Evolutionary conservation across 2,329 filamentous ascomycete species (phyloP).

Genomic region (Ophiostoma novo-ulmi): DNA sequence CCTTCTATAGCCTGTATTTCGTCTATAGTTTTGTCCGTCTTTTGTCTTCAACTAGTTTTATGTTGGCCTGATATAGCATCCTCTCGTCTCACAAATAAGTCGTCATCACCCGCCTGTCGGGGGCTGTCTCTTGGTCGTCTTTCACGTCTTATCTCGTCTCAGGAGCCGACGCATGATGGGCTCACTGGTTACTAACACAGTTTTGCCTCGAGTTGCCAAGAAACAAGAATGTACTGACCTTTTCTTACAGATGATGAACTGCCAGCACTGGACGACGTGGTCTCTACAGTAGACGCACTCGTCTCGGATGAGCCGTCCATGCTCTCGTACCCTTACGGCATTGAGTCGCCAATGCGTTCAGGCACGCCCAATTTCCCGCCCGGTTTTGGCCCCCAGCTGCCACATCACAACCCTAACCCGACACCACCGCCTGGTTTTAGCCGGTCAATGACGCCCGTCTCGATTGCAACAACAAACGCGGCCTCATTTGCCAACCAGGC

Average conservation of each 20-base stretch:
- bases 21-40: background rate
- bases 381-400: constrained; percentile 36
- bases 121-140: background rate
- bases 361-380: constrained; percentile 38
- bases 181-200: constrained; percentile 18
- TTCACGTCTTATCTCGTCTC: constrained; percentile 1
- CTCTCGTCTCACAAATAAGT: background rate
- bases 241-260: constrained; percentile 54
- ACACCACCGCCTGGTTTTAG: constrained; percentile 33
- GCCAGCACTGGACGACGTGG: constrained; percentile 56
- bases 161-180: constrained; percentile 39
- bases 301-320: constrained; percentile 53
- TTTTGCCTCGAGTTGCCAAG: background rate
- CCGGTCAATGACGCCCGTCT: constrained; percentile 11
- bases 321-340: constrained; percentile 18
- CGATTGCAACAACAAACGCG: background rate
- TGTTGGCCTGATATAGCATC: background rate
- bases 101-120: background rate
- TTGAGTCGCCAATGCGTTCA: constrained; percentile 33
- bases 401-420: constrained; percentile 20
- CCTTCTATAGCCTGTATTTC: background rate
- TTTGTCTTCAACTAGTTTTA: background rate
- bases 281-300: constrained; percentile 61
- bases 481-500: background rate
- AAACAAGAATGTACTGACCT: constrained; percentile 9